Conservation (phyloP, 345 rosid species). For the Gossypium raimondii region DNA sequence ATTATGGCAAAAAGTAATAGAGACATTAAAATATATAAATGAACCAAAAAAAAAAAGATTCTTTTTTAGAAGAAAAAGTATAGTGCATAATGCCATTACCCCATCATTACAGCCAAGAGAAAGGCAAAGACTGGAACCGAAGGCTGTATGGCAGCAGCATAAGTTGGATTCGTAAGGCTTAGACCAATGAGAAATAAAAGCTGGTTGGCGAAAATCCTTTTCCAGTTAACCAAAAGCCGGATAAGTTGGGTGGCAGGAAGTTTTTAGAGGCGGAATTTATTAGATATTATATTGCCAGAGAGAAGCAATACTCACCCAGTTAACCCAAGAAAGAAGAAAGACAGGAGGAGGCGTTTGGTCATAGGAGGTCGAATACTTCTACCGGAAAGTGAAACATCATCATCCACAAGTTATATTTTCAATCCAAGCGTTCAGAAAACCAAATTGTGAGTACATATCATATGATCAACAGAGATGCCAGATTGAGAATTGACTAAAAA, state of each 20-base stretch:
- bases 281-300: conserved; percentile 12
- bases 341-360: conserved; percentile 58
- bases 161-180: conserved; percentile 90
- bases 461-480: background rate
- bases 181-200: conserved; percentile 91
- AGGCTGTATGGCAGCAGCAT: conserved; percentile 96
- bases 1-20: conserved; percentile 18
- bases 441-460: background rate
- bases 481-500: background rate
- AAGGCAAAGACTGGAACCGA: conserved; percentile 96
- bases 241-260: conserved; percentile 9
- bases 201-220: conserved; percentile 96
- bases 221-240: conserved; percentile 16
- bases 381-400: conserved; percentile 31
- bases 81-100: conserved; percentile 36
- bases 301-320: conserved; percentile 54
- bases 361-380: conserved; percentile 75
- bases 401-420: conserved; percentile 9
- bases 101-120: conserved; percentile 84
- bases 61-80: background rate
- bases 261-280: conserved; percentile 9
- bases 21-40: conserved; percentile 19
- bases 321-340: conserved; percentile 86
- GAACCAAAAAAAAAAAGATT: background rate
- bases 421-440: background rate